Conservation (phyloP, 768 basidiomycete species). For the Suillus variegatus region DNA sequence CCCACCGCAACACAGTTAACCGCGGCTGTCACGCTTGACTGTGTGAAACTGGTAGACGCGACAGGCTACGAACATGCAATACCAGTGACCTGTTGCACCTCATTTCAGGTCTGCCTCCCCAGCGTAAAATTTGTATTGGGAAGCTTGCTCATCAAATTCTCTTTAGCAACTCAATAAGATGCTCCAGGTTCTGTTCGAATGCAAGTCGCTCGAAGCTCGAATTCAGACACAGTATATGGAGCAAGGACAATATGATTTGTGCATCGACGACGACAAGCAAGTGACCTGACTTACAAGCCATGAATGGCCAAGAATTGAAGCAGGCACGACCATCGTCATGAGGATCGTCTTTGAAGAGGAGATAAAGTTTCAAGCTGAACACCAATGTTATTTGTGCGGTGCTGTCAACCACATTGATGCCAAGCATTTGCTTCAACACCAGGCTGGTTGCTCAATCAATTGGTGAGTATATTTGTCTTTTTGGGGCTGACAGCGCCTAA, state of each 20-base stretch:
- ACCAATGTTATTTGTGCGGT: slow-evolving; percentile 21
- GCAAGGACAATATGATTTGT: slow-evolving; percentile 25
- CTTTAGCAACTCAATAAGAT: slow-evolving; percentile 24
- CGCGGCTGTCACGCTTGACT: slow-evolving; percentile 5
- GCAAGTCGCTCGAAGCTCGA: slow-evolving; percentile 19
- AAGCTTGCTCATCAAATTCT: not conserved
- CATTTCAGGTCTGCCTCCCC: slow-evolving; percentile 22
- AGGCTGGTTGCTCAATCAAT: slow-evolving; percentile 23
- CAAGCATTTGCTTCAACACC: slow-evolving; percentile 21
- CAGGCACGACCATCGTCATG: slow-evolving; percentile 29
- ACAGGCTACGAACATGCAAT: slow-evolving; percentile 25
- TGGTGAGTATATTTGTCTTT: slow-evolving; percentile 17
- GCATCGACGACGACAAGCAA: slow-evolving; percentile 23
- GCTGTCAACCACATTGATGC: not conserved
- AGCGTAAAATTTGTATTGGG: not conserved
- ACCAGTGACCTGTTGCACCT: slow-evolving; percentile 23
- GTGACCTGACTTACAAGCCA: slow-evolving; percentile 27
- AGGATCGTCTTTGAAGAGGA: slow-evolving; percentile 24
- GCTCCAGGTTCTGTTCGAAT: slow-evolving; percentile 17
- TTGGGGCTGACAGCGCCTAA: not conserved
- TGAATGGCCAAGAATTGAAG: slow-evolving; percentile 26
- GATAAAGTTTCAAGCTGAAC: slow-evolving; percentile 1
- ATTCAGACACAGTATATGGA: slow-evolving; percentile 28
- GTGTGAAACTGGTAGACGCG: slow-evolving; percentile 26
- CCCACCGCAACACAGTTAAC: not conserved